Evolutionary conservation across 257 asterid genomes (phyloP).

Genomic region (Ajuga chamaepitys): DNA sequence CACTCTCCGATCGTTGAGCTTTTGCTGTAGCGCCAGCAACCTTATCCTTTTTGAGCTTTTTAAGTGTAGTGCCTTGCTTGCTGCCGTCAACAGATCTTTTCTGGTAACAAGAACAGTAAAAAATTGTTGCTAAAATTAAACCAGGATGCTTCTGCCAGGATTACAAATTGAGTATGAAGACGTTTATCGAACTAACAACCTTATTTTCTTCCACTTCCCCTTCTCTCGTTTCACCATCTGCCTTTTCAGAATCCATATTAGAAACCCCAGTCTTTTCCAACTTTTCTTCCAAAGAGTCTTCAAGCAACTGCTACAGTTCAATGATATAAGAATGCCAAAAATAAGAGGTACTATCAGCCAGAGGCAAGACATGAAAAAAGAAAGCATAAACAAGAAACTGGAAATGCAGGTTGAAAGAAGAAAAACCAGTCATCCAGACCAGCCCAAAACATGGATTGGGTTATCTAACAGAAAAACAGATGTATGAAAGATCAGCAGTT

Average conservation of each 20-base stretch:
- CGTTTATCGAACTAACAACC: slow-evolving; percentile 30
- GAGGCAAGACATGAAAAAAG: background rate
- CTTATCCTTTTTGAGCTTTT: slow-evolving; percentile 84
- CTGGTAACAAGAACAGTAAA: slow-evolving; percentile 28
- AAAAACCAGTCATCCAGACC: background rate
- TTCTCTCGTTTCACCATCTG: slow-evolving; percentile 71
- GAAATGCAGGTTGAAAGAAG: background rate
- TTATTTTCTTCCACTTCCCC: slow-evolving; percentile 82
- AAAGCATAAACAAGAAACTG: background rate
- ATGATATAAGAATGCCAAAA: slow-evolving; percentile 10
- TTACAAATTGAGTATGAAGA: slow-evolving; percentile 3
- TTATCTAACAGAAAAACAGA: background rate
- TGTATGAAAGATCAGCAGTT: background rate
- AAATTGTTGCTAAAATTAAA: slow-evolving; percentile 9
- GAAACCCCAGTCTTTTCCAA: slow-evolving; percentile 69
- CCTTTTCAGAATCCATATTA: slow-evolving; percentile 61
- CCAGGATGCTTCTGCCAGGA: background rate
- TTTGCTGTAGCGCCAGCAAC: slow-evolving; percentile 57
- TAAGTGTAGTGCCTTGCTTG: slow-evolving; percentile 64
- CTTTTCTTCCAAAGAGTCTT: slow-evolving; percentile 87
- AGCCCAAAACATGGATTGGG: background rate
- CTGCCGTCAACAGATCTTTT: slow-evolving; percentile 69
- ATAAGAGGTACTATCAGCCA: slow-evolving; percentile 9
- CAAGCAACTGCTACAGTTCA: slow-evolving; percentile 68
- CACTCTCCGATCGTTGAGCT: slow-evolving; percentile 69